These are phyloP conservation scores for Candida maris DNA, from an alignment of 805 yeast species.

Conservation along the genomic window DNA sequence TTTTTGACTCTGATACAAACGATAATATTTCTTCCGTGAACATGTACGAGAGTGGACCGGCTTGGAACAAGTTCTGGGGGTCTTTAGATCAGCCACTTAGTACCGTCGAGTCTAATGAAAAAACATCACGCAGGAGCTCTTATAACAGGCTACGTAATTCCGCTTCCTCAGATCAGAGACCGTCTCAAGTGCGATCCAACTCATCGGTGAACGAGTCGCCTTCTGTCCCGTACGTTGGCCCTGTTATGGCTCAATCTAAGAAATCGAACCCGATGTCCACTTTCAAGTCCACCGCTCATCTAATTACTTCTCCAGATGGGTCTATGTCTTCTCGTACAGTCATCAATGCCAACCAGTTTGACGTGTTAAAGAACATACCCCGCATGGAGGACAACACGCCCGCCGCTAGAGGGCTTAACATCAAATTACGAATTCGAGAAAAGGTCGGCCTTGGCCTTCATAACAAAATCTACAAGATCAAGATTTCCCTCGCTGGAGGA, in stretches of 20 bases:
- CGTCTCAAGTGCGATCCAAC: constrained; percentile 9
- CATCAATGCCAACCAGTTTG: constrained; percentile 2
- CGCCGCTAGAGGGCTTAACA: constrained; percentile 10
- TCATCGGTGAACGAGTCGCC: constrained; percentile 19
- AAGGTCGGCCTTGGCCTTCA: constrained; percentile 14
- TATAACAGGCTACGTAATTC: constrained; percentile 9
- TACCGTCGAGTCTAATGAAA: constrained; percentile 22
- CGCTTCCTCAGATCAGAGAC: constrained; percentile 7
- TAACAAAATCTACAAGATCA: constrained; percentile 25
- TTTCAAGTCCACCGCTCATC: constrained; percentile 8
- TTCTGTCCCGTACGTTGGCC: constrained; percentile 20
- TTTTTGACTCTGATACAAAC: constrained; percentile 26
- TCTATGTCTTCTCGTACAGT: constrained; percentile 11
- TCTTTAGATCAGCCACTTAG: constrained; percentile 29
- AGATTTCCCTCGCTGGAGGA: constrained; percentile 10
- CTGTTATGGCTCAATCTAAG: constrained; percentile 6
- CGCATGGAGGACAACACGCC: background rate
- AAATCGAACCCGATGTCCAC: constrained; percentile 7
- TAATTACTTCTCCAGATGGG: constrained; percentile 4
- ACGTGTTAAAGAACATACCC: background rate
- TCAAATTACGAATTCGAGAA: constrained; percentile 22
- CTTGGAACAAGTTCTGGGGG: constrained; percentile 34
- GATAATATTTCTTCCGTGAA: constrained; percentile 8
- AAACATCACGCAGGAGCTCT: constrained; percentile 20
- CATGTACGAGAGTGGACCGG: constrained; percentile 26